These are phyloP conservation scores for Populus euphratica DNA, from an alignment of 345 rosid genomes.

Conservation along the genomic window DNA sequence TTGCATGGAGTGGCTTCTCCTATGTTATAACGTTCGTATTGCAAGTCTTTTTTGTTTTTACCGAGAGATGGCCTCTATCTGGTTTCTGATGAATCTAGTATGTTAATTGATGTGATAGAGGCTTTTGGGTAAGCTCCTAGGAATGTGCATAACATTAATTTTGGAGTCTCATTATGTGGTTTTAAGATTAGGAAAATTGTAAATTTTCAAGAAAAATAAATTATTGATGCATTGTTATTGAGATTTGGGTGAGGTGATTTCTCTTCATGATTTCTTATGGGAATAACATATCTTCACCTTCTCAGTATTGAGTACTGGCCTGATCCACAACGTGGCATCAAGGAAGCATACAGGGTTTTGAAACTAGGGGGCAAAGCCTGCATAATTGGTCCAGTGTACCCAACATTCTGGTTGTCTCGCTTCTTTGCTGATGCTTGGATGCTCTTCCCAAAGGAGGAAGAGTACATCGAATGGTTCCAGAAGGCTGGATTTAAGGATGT, in stretches of 20 bases:
- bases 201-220: constrained; percentile 2
- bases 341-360: constrained; percentile 93
- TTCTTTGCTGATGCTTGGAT: constrained; percentile 98
- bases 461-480: constrained; percentile 90
- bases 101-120: not conserved
- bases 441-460: constrained; percentile 99
- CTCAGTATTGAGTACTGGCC: constrained; percentile 99
- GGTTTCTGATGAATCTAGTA: not conserved
- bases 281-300: constrained; percentile 7
- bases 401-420: constrained; percentile 93
- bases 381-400: constrained; percentile 91
- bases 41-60: not conserved
- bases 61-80: not conserved
- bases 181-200: not conserved
- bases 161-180: not conserved
- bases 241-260: not conserved
- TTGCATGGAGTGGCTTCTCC: not conserved
- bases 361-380: constrained; percentile 93
- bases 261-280: constrained; percentile 13
- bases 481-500: constrained; percentile 94
- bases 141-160: not conserved
- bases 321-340: constrained; percentile 94
- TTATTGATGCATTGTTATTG: not conserved
- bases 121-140: not conserved
- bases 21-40: not conserved